Percentiles rank a stretch among this genome's conserved stretches.
Conservation (phyloP, 768 basidiomycete genomes). For the Boletus reticuloceps region DNA sequence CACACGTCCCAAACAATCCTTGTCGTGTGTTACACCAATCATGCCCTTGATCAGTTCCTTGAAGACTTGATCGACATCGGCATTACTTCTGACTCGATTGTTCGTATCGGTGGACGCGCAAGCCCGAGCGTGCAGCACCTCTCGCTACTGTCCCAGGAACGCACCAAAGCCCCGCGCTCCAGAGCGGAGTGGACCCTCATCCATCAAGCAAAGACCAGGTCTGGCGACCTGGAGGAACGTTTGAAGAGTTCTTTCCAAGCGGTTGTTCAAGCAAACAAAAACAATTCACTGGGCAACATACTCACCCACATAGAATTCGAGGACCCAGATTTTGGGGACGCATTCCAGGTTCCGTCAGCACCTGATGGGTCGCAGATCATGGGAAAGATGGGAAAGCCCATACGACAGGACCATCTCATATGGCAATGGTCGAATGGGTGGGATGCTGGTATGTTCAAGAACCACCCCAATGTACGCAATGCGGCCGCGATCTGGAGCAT, state of each 20-base stretch:
- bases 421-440: conserved; percentile 44
- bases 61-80: conserved; percentile 60
- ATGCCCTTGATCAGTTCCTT: conserved; percentile 70
- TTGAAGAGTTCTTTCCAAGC: conserved; percentile 34
- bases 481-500: conserved; percentile 38
- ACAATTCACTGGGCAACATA: conserved; percentile 29
- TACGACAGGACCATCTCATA: conserved; percentile 43
- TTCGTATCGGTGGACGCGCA: conserved; percentile 59
- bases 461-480: conserved; percentile 20
- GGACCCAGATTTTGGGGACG: conserved; percentile 40
- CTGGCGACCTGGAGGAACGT: conserved; percentile 7
- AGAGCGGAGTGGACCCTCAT: conserved; percentile 42
- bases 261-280: conserved; percentile 18
- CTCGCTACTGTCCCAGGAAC: conserved; percentile 41
- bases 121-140: conserved; percentile 47
- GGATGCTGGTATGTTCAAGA: conserved; percentile 43
- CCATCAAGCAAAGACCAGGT: conserved; percentile 34
- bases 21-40: conserved; percentile 73
- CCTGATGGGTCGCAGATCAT: conserved; percentile 44
- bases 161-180: conserved; percentile 18
- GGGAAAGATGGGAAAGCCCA: conserved; percentile 37
- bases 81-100: conserved; percentile 47
- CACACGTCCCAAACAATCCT: conserved; percentile 49
- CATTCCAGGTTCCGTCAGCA: conserved; percentile 44
- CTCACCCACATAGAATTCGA: conserved; percentile 53